These are phyloP conservation scores for Starmera stellimalicola DNA, from an alignment of 1,139 yeast species.

Conservation along the genomic window DNA sequence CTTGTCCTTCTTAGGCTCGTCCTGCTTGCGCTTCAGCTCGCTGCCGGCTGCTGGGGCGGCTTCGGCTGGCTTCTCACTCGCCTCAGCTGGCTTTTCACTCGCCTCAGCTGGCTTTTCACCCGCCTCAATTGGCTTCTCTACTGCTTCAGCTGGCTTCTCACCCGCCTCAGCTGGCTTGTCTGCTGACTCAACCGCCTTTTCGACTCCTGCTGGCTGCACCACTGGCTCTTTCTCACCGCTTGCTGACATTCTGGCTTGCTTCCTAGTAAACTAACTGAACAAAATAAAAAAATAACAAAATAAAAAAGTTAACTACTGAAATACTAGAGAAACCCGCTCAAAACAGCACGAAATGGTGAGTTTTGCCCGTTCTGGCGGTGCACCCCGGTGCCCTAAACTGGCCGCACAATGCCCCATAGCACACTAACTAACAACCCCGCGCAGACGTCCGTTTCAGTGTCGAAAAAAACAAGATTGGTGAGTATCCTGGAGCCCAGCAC, in stretches of 20 bases:
- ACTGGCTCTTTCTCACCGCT: too few species aligned
- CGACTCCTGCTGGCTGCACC: too few species aligned
- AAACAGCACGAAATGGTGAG: too few species aligned
- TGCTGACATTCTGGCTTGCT: too few species aligned
- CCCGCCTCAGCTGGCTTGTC: conserved; percentile 9
- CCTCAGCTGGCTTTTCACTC: conserved; percentile 6
- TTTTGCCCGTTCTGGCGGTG: too few species aligned
- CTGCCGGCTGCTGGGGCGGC: conserved; percentile 10
- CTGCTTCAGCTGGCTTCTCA: conserved; percentile 6
- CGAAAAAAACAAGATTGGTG: conserved; percentile 34
- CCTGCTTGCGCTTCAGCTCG: conserved; percentile 32
- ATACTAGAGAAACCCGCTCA: too few species aligned
- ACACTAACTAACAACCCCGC: conserved; percentile 1
- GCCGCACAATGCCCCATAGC: not conserved
- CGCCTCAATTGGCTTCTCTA: conserved; percentile 2
- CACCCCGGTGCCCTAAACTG: too few species aligned
- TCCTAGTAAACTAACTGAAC: too few species aligned
- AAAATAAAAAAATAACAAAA: too few species aligned
- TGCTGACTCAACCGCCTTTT: too few species aligned
- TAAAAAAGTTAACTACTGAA: too few species aligned
- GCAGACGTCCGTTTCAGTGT: conserved; percentile 17
- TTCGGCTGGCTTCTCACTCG: conserved; percentile 3
- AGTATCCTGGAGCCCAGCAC: conserved; percentile 3
- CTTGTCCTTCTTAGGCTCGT: conserved; percentile 27
- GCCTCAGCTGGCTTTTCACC: conserved; percentile 9